These are phyloP conservation scores for Clarireedia homoeocarpa DNA, from an alignment of 2,329 filamentous ascomycete genomes.

Conservation along the genomic window DNA sequence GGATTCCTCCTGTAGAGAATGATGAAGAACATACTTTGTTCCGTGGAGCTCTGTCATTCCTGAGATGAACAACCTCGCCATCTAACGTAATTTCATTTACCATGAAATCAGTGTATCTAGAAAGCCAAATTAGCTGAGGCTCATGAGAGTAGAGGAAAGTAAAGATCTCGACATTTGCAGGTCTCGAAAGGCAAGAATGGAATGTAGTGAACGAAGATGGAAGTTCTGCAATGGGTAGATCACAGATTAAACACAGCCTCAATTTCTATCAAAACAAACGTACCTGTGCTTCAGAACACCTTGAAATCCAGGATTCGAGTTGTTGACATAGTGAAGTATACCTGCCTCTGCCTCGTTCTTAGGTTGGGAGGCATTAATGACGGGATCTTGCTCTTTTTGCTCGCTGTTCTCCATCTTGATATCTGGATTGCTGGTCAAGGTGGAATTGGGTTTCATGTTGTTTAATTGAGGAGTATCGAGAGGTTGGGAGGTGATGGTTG, in stretches of 20 bases:
- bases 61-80: constrained; percentile 56
- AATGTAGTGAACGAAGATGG: neutral
- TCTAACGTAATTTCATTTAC: constrained; percentile 63
- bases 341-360: constrained; percentile 37
- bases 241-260: neutral
- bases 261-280: constrained; percentile 6
- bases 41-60: constrained; percentile 27
- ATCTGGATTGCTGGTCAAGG: neutral
- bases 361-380: constrained; percentile 9
- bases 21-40: neutral
- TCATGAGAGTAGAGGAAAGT: neutral
- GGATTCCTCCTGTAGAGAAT: neutral
- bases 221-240: too few species aligned
- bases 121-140: constrained; percentile 2
- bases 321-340: constrained; percentile 56
- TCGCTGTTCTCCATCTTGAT: constrained; percentile 11
- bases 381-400: neutral
- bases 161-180: too few species aligned
- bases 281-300: constrained; percentile 62
- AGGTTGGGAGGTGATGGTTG: constrained; percentile 1
- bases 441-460: neutral
- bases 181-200: too few species aligned
- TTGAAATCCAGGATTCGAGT: constrained; percentile 48
- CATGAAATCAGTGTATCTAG: constrained; percentile 64
- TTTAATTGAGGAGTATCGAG: neutral